Conservation (phyloP, 169 alveolate species). For the Plasmodium knowlesi region DNA sequence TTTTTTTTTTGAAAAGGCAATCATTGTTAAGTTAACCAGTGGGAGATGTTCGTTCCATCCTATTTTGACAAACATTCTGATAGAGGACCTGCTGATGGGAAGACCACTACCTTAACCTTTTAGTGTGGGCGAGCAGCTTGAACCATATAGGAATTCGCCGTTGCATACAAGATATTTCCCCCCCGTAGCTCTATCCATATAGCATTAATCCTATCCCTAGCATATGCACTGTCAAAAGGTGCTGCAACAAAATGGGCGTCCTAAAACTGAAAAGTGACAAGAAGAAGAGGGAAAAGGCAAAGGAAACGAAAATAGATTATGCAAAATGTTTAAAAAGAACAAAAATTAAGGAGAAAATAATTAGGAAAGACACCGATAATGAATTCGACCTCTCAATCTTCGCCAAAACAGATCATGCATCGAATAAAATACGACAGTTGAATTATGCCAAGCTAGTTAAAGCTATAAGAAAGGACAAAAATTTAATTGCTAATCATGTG, state of each 20-base stretch:
- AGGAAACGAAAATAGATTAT: conserved; percentile 65
- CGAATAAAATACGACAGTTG: conserved; percentile 68
- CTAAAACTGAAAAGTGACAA: conserved; percentile 63
- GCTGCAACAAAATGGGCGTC: conserved; percentile 24
- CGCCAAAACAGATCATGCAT: conserved; percentile 64
- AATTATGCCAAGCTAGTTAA: conserved; percentile 61
- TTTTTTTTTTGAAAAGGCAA: no score
- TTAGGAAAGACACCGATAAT: conserved; percentile 27
- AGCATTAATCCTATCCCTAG: background rate
- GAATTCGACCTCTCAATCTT: conserved; percentile 59
- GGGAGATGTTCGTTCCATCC: background rate
- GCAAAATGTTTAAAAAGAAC: conserved; percentile 43
- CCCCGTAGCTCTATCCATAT: background rate
- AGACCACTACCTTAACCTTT: background rate
- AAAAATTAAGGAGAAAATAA: conserved; percentile 18
- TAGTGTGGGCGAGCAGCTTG: background rate
- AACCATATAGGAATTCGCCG: background rate
- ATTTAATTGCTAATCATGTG: conserved; percentile 30
- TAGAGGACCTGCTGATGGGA: background rate
- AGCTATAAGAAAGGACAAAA: conserved; percentile 36
- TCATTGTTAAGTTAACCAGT: background rate
- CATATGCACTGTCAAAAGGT: background rate
- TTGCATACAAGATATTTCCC: background rate
- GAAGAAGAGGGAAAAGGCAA: conserved; percentile 42
- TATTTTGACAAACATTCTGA: background rate